Percentiles rank a stretch among this genome's conserved stretches.
These are phyloP conservation scores for Monilinia laxa DNA, from an alignment of 2,329 filamentous ascomycete species.

Conservation along the genomic window DNA sequence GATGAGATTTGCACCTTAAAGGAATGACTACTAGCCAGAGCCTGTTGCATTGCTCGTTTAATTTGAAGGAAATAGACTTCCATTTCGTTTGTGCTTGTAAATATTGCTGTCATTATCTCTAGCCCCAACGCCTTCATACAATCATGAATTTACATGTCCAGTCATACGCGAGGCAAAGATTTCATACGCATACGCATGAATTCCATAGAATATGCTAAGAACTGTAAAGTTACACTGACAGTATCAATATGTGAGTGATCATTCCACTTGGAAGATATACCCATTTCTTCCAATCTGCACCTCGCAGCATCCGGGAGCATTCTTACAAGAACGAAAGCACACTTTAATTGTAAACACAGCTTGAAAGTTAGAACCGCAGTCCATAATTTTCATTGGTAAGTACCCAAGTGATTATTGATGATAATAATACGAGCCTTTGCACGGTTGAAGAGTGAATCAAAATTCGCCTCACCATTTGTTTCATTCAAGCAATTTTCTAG, in stretches of 20 bases:
- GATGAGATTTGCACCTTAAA: background rate
- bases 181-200: background rate
- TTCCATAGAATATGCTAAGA: background rate
- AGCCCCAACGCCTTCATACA: background rate
- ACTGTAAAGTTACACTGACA: background rate
- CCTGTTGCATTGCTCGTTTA: background rate
- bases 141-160: background rate
- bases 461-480: constrained; percentile 20
- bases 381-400: background rate
- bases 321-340: background rate
- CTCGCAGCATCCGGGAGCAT: background rate
- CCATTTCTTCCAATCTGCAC: background rate
- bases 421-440: background rate
- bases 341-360: background rate
- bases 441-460: constrained; percentile 16
- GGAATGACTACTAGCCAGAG: background rate
- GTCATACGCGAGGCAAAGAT: background rate
- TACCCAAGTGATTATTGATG: background rate
- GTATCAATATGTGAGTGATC: background rate
- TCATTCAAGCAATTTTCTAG: background rate
- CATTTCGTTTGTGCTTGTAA: background rate
- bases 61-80: background rate
- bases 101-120: background rate
- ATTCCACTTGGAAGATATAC: background rate
- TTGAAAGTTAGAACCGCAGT: background rate